Percentiles rank a stretch among this genome's conserved stretches.
Evolutionary conservation across 73 alveolate genomes (phyloP).

Genomic region (Symbiodinium natans): DNA sequence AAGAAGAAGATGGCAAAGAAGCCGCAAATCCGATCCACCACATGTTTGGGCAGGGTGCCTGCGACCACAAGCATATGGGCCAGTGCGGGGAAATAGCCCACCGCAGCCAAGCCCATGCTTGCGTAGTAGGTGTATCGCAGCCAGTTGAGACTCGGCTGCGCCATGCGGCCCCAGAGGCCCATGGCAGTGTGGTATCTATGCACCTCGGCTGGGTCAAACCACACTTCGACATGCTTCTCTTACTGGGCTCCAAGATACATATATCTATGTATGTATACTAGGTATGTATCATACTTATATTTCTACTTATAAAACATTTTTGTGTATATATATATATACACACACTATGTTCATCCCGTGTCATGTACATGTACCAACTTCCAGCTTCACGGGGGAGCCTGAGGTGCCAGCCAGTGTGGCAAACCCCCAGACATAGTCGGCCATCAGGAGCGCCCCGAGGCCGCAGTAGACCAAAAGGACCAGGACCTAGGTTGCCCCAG

Average conservation of each 20-base stretch:
- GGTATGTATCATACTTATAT: too few relatives aligned
- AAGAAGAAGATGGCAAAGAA: neutral
- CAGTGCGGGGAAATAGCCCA: neutral
- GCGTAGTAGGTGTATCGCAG: neutral
- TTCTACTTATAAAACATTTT: too few relatives aligned
- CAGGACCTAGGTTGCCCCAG: too few relatives aligned
- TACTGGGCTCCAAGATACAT: too few relatives aligned
- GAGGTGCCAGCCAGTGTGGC: neutral
- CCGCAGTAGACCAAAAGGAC: neutral
- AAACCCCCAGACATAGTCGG: neutral
- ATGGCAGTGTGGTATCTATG: neutral
- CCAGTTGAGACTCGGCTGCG: neutral
- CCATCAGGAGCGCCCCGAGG: neutral
- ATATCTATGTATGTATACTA: too few relatives aligned
- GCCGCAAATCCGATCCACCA: neutral
- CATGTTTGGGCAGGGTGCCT: neutral
- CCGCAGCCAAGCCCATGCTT: neutral
- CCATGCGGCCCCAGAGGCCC: neutral
- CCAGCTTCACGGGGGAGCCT: neutral
- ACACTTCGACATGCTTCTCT: too few relatives aligned
- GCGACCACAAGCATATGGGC: neutral
- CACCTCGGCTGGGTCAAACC: neutral
- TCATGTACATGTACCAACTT: too few relatives aligned
- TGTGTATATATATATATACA: too few relatives aligned
- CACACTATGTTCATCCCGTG: too few relatives aligned